Base-by-base conservation (phyloP, 2,329 filamentous ascomycete species). In the Fusarium tupiense region DNA sequence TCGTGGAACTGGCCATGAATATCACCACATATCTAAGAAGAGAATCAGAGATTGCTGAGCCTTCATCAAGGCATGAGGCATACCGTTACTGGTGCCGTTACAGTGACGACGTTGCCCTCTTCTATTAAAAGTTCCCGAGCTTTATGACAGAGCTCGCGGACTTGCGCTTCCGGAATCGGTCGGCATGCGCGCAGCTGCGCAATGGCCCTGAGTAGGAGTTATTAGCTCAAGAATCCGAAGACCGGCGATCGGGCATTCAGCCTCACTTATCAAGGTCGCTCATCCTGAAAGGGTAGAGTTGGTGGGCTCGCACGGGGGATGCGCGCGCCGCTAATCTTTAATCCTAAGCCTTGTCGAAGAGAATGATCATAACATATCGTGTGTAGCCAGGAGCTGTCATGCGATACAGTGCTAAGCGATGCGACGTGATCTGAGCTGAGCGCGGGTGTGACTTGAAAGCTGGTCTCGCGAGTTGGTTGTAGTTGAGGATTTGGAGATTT, bases 1-100 rank as follows among this genome's bases (percentile, higher is more conserved):
- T 98, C 95, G 80, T 98, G 95, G 81, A 98, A 98, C 82, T 98
- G 95, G 76, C 95, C 95, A 81, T 98, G 96, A 66, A 98, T 98
- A 81, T 98, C 96, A 78, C 96, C 96, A 81, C 96, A 98, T 89
- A 98, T 97, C 91, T 93, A 65, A 22, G 19, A 46, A 24, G 41
- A 22, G 43, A n/a, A 60, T 78, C 62, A 76, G 64, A 67, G 53
- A 71, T 46, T 24, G 40, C 40, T 46, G 43, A 40, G 43, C 26
- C 37, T 37, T 31, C n/a, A 43, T 12, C 8, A n/a, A 26, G 41
- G 52, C 24, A 35, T 53, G 44, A 41, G 12, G 65, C 88, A 64
- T 90, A 95, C 93, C 82, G 96, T 98, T 69, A 98, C 96, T 29
- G 96, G 96, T 71, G 96, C 96, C 81, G 96, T 93, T 71, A 99